These are phyloP conservation scores for Juncus inflexus DNA, from an alignment of 176 grass and related monocot genomes.

Conservation along the genomic window DNA sequence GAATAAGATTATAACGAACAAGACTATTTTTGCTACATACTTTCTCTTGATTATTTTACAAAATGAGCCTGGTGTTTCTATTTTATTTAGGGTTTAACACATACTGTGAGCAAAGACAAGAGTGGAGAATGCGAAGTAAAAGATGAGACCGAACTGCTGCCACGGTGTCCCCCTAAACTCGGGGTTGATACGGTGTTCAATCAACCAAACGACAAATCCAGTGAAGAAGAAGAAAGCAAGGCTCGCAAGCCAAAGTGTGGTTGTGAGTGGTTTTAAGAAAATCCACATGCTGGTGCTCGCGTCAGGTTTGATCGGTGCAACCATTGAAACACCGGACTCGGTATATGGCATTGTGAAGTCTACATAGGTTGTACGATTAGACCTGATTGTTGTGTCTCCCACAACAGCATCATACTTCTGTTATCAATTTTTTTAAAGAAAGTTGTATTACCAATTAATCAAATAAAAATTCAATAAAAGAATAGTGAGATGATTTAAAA, in stretches of 20 bases:
- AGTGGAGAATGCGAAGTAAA: slow-evolving; percentile 39
- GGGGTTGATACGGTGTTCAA: slow-evolving; percentile 11
- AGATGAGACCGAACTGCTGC: slow-evolving; percentile 32
- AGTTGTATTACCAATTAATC: not conserved
- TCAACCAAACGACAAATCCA: slow-evolving; percentile 23
- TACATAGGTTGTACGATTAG: slow-evolving; percentile 26
- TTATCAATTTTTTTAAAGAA: not conserved
- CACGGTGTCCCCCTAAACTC: not conserved
- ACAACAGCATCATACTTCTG: slow-evolving; percentile 51
- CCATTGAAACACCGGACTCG: slow-evolving; percentile 39
- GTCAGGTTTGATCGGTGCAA: slow-evolving; percentile 23
- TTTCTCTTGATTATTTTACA: not conserved
- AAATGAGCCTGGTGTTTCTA: not conserved
- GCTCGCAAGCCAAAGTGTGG: slow-evolving; percentile 36
- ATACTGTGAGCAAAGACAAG: slow-evolving; percentile 36
- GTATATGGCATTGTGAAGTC: slow-evolving; percentile 58
- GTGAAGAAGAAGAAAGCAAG: slow-evolving; percentile 29
- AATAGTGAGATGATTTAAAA: not conserved
- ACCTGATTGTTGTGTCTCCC: slow-evolving; percentile 44
- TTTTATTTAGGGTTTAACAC: not conserved
- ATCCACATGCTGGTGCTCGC: slow-evolving; percentile 30
- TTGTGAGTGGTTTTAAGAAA: slow-evolving; percentile 38
- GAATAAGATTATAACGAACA: not conserved
- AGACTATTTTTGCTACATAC: not conserved
- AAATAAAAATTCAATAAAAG: not conserved